Evolutionary conservation across 2,329 filamentous ascomycete genomes (phyloP), one percentile per base, ranked within the genome.

Genomic region (Elsinoe perseae): DNA sequence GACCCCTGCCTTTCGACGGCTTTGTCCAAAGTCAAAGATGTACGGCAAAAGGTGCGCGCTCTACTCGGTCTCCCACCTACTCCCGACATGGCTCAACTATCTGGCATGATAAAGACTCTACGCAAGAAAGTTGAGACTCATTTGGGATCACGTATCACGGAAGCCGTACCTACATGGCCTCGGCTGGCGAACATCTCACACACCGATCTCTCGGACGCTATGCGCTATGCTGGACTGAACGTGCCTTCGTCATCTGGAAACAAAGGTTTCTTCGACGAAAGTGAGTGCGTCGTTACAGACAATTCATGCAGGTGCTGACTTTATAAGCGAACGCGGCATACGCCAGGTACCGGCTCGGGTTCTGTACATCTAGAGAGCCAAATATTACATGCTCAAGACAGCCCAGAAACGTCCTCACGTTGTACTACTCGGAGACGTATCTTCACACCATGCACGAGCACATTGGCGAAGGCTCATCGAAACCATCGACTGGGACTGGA

Each of bases 301-400:
- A 9, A 18, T 44, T 4, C 25, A 10, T 7, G 6, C 3, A 12
- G 9, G 20, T 12, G 20, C 40, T 44, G 20, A 44, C 40, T 2
- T 12, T 12, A 18, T 4, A 3, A 44, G 40, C 40, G 9, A 44
- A 10, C 8, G 20, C 40, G n/a, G 44, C 44, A 30, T 50, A 18
- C n/a, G 25, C 27, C n/a, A 50, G 44, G 32, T 50, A 50, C 12
- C 44, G 44, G n/a, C 44, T 50, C 18, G 44, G 44, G 25, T 50
- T 50, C 25, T 50, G 44, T 25, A 32, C 44, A 30, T 50, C 44
- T 3, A 6, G 25, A 30, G 44, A 50, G 25, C 44, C 44, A 30
- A 50, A 50, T 50, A 32, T 30, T 50, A 50, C 44, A 25, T 50
- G 44, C 44, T 20, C 44, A 20, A 50, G 44, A 25, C 44, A 50